phyloP scores from a whole-genome alignment of 2,329 filamentous ascomycete genomes.

The Ophiostoma ips region DNA sequence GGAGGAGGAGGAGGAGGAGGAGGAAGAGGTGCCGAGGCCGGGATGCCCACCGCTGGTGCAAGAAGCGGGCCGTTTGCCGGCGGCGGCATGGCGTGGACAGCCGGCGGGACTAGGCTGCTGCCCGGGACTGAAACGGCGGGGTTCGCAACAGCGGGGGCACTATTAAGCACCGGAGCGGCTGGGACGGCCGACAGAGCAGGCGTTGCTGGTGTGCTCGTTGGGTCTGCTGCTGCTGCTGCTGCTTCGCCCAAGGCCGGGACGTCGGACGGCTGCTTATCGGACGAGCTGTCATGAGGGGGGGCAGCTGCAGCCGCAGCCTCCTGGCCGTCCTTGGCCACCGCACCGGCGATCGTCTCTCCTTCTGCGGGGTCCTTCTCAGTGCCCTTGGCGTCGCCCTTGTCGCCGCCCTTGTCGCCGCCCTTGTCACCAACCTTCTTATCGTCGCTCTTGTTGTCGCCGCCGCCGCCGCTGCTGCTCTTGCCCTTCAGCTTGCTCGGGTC shows the following conservation, averaged over 20 bases:
- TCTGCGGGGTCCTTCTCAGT: too few relatives aligned
- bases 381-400: too few relatives aligned
- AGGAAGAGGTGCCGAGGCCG: not conserved
- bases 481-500: constrained; percentile 15
- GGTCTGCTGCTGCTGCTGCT: too few relatives aligned
- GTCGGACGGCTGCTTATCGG: too few relatives aligned
- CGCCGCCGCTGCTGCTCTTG: constrained; percentile 5
- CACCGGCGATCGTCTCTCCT: too few relatives aligned
- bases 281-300: too few relatives aligned
- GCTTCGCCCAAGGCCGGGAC: too few relatives aligned
- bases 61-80: not conserved
- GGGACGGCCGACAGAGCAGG: not conserved
- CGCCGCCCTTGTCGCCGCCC: too few relatives aligned
- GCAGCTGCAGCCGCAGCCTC: too few relatives aligned
- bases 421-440: too few relatives aligned
- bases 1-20: not conserved
- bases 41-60: not conserved
- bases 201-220: not conserved
- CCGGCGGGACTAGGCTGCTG: not conserved
- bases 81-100: not conserved
- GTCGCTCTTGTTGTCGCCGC: constrained; percentile 4
- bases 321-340: too few relatives aligned
- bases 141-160: not conserved
- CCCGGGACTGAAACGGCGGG: too few relatives aligned
- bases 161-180: not conserved